A percentile compares a stretch with the other conserved stretches of the same genome.
These are phyloP conservation scores for Spiromastix sp. DNA, from an alignment of 2,329 filamentous ascomycete genomes.

Conservation along the genomic window DNA sequence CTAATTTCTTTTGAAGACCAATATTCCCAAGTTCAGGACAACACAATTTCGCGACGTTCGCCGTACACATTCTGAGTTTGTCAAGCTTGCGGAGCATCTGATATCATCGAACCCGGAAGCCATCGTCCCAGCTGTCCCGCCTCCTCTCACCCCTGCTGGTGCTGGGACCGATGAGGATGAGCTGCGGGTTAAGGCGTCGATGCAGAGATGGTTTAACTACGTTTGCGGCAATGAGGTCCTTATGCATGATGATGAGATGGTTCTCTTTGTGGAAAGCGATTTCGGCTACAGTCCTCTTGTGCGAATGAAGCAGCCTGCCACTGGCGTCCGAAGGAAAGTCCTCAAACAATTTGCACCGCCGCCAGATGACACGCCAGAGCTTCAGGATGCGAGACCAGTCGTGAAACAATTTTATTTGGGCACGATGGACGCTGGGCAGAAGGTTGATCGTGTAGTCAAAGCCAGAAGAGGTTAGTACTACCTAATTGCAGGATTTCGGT, in stretches of 20 bases:
- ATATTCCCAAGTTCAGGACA: slow-evolving; percentile 94
- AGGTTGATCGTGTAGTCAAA: slow-evolving; percentile 90
- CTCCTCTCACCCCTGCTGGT: slow-evolving; percentile 87
- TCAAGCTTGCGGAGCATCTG: slow-evolving; percentile 90
- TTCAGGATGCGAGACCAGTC: slow-evolving; percentile 76
- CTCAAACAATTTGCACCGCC: slow-evolving; percentile 97
- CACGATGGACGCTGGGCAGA: slow-evolving; percentile 94
- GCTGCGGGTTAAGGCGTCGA: slow-evolving; percentile 69
- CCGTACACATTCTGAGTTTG: slow-evolving; percentile 88
- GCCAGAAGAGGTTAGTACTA: slow-evolving; percentile 63
- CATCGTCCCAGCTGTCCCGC: slow-evolving; percentile 85
- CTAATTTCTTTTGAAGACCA: slow-evolving; percentile 54
- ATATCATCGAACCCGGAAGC: slow-evolving; percentile 97
- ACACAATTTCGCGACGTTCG: slow-evolving; percentile 97
- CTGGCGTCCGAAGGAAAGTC: slow-evolving; percentile 86
- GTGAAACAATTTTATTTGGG: slow-evolving; percentile 95
- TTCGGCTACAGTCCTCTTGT: slow-evolving; percentile 96
- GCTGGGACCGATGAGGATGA: slow-evolving; percentile 96
- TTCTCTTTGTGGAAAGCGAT: slow-evolving; percentile 97
- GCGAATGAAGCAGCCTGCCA: slow-evolving; percentile 91
- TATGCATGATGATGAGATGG: slow-evolving; percentile 92
- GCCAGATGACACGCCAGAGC: slow-evolving; percentile 90
- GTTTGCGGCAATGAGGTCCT: slow-evolving; percentile 87
- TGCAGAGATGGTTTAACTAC: slow-evolving; percentile 93
- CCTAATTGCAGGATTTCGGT: slow-evolving; percentile 4